Evolutionary conservation across 352 stramenopile genomes (phyloP), one percentile per base, ranked within the genome.

Genomic region (Globisporangium uncinulatum): DNA sequence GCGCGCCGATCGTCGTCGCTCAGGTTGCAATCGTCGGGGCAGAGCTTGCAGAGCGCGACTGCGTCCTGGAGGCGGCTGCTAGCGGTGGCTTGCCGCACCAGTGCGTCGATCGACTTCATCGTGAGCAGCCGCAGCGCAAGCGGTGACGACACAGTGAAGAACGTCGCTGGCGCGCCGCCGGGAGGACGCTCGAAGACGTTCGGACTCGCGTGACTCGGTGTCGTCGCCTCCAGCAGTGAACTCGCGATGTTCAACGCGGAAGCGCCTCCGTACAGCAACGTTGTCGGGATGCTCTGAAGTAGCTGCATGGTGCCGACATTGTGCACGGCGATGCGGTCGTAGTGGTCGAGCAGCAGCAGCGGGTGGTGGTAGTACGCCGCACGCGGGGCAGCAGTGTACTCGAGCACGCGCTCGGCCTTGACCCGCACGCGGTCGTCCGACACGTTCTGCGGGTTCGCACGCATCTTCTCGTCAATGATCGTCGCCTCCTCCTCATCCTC

Each of bases 11-110:
- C 74, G n/a, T 62, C 68, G 21, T 86, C 66, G 32, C 70, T 76
- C 1, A 95, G 55, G 9, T 72, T 64, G 43, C 71, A 74, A 24
- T 90, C 76, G n/a, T 87, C 72, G 0, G 83, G 79, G 34, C 84
- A 92, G 15, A 90, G 51, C 51, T 83, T 73, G 24, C 69, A 84
- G 17, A 94, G 57, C n/a, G 69, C 66, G 10, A 92, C 73, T 0
- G 84, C 82, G 47, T 92, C 76, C 53, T 76, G 65, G 10, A 89
- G 59, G 6, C 66, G 70, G 2, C 62, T 46, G 15, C 66, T 64
- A 6, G 55, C 59, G 20, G 84, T 59, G 3, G 64, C 73, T 4
- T 66, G 63, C 44, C 83, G 65, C 5, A 94, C 59, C 53, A 85
- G 69, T n/a, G 79, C 60, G 31, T 61, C 53, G 42, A 94, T 60